phyloP scores from a whole-genome alignment of 2,329 filamentous ascomycete species.

The Exophiala oligosperma region DNA sequence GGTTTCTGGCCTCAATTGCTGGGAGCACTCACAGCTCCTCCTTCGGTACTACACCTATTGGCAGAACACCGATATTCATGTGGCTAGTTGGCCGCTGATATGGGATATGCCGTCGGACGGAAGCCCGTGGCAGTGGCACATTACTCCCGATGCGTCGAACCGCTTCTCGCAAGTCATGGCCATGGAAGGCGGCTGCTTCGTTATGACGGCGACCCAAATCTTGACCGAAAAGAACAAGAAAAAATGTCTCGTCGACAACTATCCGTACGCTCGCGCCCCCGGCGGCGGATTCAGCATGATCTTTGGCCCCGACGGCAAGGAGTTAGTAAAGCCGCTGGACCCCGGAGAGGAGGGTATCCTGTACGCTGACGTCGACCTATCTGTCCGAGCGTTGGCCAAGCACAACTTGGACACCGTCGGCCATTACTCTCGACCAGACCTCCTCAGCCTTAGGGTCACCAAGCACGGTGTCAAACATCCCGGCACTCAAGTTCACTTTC shows the following conservation, averaged over 20 bases:
- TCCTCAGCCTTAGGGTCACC: background rate
- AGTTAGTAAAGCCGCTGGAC: slow-evolving; percentile 42
- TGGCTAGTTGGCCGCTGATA: background rate
- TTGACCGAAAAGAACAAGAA: slow-evolving; percentile 42
- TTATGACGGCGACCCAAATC: slow-evolving; percentile 43
- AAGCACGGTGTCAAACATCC: too few species aligned
- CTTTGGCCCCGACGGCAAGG: slow-evolving; percentile 54
- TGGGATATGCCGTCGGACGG: background rate
- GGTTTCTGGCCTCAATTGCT: slow-evolving; percentile 41
- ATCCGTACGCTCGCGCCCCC: background rate
- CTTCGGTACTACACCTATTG: slow-evolving; percentile 30
- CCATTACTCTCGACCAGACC: background rate
- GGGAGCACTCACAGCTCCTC: slow-evolving; percentile 27
- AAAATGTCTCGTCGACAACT: slow-evolving; percentile 38
- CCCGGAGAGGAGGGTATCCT: slow-evolving; percentile 50
- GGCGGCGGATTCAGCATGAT: slow-evolving; percentile 51
- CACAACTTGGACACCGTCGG: background rate
- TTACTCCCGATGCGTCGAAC: background rate
- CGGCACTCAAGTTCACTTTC: too few species aligned
- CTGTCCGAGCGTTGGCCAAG: background rate
- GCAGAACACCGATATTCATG: slow-evolving; percentile 1
- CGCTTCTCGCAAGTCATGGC: slow-evolving; percentile 43
- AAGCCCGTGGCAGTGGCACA: background rate
- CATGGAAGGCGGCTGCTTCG: slow-evolving; percentile 47
- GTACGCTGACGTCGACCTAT: slow-evolving; percentile 53